Base-by-base conservation (phyloP, 495 filamentous ascomycete genomes). In the Staphylotrichum longicolle region DNA sequence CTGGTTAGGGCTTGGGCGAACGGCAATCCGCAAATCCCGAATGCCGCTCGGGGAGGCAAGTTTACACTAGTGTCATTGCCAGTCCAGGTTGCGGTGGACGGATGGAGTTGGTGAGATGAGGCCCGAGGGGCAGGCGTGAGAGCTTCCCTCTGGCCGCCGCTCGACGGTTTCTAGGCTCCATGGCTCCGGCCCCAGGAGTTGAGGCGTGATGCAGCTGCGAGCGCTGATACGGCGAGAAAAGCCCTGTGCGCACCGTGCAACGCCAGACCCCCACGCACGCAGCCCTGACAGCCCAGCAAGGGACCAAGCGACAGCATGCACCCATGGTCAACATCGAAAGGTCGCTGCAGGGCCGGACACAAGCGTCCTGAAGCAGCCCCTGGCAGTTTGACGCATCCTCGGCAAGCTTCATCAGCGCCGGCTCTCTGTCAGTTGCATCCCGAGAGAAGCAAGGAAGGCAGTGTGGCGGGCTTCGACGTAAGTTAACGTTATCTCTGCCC, bases 361-460 rank as follows among this genome's bases (percentile, higher is more conserved):
- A 35, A 49, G 15, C 4, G 11, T 47, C 57, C 55, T 55, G 50
- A 52, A 52, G 51, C 37, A 50, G 35, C 62, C 62, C 51, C 57
- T 51, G 57, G 20, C 12, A 52, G 52, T 56, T 53, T 56, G 62
- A 63, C 30, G 35, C 48, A 39, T 45, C 58, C 41, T 60, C 58
- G 58, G 58, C n/a, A 60, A 15, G 49, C 58, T 45, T 60, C 58
- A 60, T 53, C 40, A 53, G 48, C 58, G 12, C 30, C 49, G 47
- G 48, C 27, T 42, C 27, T 42, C 10, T 8, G 20, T 14, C 57
- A 14, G 57, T 45, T 34, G 47, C 10, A 34, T 49, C 37, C 46
- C 34, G 45, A 30, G 15, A 3, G 15, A n/a, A 12, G 44, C 42
- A 12, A n/a, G 41, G 12, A 30, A 4, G 14, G 3, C 11, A 9